Base-by-base conservation (phyloP, 257 asterid species). In the Echites panduratus region DNA sequence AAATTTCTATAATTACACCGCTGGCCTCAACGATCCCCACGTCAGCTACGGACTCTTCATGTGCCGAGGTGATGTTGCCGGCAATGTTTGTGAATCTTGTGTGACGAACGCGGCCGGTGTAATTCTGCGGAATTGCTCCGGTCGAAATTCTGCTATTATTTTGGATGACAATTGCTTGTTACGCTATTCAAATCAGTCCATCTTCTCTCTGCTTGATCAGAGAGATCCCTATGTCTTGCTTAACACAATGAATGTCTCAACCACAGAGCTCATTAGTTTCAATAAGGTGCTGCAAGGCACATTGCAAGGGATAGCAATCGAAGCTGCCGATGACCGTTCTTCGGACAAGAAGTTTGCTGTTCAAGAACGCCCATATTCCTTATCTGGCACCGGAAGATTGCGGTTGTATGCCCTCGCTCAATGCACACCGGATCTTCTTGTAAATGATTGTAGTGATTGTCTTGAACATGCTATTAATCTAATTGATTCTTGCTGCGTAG, bases 11-110 rank as follows among this genome's bases (percentile, higher is more conserved):
- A 75, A 58, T 68, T 69, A 70, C 75, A 66, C 83, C 5, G 40
- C 7, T 0, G 87, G 85, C 9, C 57, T 52, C 17, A 49, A 61
- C 44, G 35, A 79, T 4, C 8, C 40, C 19, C 72, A 73, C 6
- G 35, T 8, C 4, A 81, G 57, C 70, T 29, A 71, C 50, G 83
- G 78, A 11, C 17, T 77, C 3, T 81, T 72, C 11, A 73, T 78
- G 17, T 86, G 88, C 59, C 44, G 85, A 57, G 85, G 81, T 0
- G 88, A 84, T 16, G 66, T 73, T 26, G 61, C 75, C 61, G 67
- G 35, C 4, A 40, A 62, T 10, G 9, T 24, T 7, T 86, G 90
- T 45, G 78, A 75, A 11, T 35, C 14, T 27, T 84, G 86, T 58
- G 45, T 82, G 40, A 9, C 0, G 4, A 7, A 76, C 22, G 64